These are phyloP conservation scores for Hyphopichia pseudoburtonii DNA, from an alignment of 1,139 yeast genomes.

Conservation along the genomic window DNA sequence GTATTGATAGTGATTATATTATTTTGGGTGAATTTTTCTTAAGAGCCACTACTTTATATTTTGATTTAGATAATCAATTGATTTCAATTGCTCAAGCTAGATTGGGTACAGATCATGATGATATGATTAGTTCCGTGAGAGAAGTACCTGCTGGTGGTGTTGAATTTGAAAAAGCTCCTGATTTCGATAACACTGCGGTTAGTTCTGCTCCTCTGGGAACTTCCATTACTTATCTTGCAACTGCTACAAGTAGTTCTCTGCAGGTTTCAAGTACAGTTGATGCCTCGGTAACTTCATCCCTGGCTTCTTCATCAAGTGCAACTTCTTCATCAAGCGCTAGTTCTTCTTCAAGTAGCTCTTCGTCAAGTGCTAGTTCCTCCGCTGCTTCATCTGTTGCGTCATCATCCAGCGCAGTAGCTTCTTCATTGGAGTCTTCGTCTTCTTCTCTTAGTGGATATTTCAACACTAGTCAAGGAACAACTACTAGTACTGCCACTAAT, in stretches of 20 bases:
- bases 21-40: constrained; percentile 6
- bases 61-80: constrained; percentile 5
- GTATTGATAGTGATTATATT: constrained; percentile 4
- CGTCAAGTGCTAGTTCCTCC: too few species aligned
- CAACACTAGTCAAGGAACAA: too few species aligned
- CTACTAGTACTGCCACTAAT: too few species aligned
- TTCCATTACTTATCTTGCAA: constrained; percentile 6
- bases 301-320: not conserved
- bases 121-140: constrained; percentile 1
- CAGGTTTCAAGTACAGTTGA: not conserved
- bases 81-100: constrained; percentile 5
- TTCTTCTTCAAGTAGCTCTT: not conserved
- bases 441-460: too few species aligned
- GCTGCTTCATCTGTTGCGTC: too few species aligned
- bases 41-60: constrained; percentile 4
- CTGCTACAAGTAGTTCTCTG: not conserved
- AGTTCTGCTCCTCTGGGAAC: constrained; percentile 12
- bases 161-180: constrained; percentile 4
- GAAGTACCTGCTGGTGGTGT: constrained; percentile 4
- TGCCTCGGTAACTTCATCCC: not conserved
- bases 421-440: too few species aligned
- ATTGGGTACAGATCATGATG: constrained; percentile 3
- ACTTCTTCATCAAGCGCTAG: not conserved
- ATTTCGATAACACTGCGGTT: constrained; percentile 7
- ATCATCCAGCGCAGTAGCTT: too few species aligned